Percentiles rank a stretch among this genome's conserved stretches.
Conservation (phyloP, 2,329 filamentous ascomycete species). For the Exophiala xenobiotica region DNA sequence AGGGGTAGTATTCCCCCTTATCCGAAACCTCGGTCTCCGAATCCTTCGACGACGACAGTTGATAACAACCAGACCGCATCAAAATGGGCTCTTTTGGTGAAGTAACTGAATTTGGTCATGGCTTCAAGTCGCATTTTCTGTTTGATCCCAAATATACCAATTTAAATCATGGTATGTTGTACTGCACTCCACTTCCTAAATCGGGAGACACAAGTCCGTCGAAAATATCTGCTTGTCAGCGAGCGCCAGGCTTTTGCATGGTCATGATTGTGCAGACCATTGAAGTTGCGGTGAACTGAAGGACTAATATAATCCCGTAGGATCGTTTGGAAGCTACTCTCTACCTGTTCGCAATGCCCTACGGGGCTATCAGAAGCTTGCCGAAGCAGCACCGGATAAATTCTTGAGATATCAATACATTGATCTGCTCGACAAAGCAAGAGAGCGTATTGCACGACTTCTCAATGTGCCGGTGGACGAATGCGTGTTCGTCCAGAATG, state of each 20-base stretch:
- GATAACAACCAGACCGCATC: background rate
- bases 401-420: constrained; percentile 73
- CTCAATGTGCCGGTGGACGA: constrained; percentile 66
- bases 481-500: constrained; percentile 77
- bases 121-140: constrained; percentile 65
- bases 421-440: constrained; percentile 61
- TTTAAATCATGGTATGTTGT: constrained; percentile 74
- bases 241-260: background rate
- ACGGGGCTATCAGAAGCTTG: constrained; percentile 63
- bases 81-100: constrained; percentile 29
- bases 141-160: constrained; percentile 68
- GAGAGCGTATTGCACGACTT: constrained; percentile 62
- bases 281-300: too few relatives aligned
- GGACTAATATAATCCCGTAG: constrained; percentile 10
- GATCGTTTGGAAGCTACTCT: constrained; percentile 79
- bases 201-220: background rate
- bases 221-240: background rate
- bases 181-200: constrained; percentile 2
- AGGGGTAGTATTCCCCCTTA: background rate
- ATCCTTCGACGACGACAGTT: constrained; percentile 1
- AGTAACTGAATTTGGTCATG: constrained; percentile 50
- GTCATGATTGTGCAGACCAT: too few relatives aligned
- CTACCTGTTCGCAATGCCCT: constrained; percentile 58
- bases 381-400: constrained; percentile 68
- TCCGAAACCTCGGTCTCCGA: constrained; percentile 1